Evolutionary conservation across 1,284 basidiomycete species (phyloP), one percentile per base, ranked within the genome.

Genomic region (Nidula niveotomentosa): DNA sequence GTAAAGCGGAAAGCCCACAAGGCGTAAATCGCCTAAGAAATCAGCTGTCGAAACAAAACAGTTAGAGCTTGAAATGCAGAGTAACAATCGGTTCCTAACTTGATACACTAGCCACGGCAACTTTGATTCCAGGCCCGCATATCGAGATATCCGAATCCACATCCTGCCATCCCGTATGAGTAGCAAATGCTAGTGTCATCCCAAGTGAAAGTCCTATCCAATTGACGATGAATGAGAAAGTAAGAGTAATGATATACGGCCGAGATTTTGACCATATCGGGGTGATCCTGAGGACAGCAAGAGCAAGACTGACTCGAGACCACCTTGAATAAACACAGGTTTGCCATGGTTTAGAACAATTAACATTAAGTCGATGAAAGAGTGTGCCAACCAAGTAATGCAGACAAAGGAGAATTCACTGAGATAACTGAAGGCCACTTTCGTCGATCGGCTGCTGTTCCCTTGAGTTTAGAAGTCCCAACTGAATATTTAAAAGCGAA

Each of bases 41-140:
- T 56, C 57, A 12, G 44, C 55, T 56, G 46, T 44, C 30, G 30
- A 30, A 6, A 58, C n/a, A 33, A 54, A 8, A 45, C 56, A 6
- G 15, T 41, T 41, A 41, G 39, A 5, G 12, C 13, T 7, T 41
- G 15, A 17, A 41, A 41, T 13, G 6, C 7, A 41, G 39, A 6
- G 12, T 7, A 41, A 8, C 5, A 17, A 8, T 41, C 6, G 7
- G 9, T 13, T 13, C 15, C 39, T 41, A 13, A 41, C 39, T 17
- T 5, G 39, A 41, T 41, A 41, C 15, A 41, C 39, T 41, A 13
- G 39, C 39, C 12, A 17, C 15, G 8, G 15, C 9, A 41, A 13
- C 39, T 17, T 41, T 13, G 39, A 8, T 8, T 41, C 6, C 12
- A 17, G 39, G 39, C 4, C 13, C 12, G 6, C 39, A 41, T 41